Percentiles rank a stretch among this genome's conserved stretches.
Conservation (phyloP, 495 filamentous ascomycete genomes). For the Wilcoxina mikolae region DNA sequence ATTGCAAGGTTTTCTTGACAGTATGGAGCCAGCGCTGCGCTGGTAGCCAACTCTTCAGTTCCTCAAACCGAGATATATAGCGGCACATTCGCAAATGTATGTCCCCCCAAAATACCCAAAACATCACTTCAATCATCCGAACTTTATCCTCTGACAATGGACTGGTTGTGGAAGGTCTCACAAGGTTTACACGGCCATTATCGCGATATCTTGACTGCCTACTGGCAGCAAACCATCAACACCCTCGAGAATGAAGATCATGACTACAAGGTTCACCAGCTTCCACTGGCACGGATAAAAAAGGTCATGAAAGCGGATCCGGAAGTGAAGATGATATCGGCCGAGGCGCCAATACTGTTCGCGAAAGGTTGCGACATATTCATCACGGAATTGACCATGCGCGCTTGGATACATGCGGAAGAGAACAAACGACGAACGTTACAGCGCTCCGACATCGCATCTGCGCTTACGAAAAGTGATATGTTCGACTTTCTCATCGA, state of each 20-base stretch:
- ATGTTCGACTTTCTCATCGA: constrained; percentile 99
- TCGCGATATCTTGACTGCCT: constrained; percentile 91
- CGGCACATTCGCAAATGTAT: constrained; percentile 88
- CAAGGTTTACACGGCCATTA: constrained; percentile 88
- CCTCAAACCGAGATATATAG: constrained; percentile 61
- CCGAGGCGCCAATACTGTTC: constrained; percentile 93
- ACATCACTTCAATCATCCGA: constrained; percentile 7
- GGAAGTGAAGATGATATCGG: constrained; percentile 99
- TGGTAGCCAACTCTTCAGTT: constrained; percentile 36
- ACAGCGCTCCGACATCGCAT: constrained; percentile 91
- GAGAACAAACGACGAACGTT: constrained; percentile 95
- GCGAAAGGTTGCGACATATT: constrained; percentile 99
- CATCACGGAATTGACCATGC: constrained; percentile 97
- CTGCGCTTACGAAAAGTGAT: constrained; percentile 86
- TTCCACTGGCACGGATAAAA: constrained; percentile 92
- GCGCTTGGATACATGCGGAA: constrained; percentile 98
- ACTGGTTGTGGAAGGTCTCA: constrained; percentile 55
- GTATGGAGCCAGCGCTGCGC: constrained; percentile 34
- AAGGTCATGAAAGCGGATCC: constrained; percentile 99
- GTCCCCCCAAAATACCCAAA: constrained; percentile 15
- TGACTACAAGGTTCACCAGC: constrained; percentile 94
- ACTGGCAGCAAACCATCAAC: constrained; percentile 96
- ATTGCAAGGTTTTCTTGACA: constrained; percentile 11
- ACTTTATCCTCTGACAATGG: constrained; percentile 10
- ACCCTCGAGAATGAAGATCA: constrained; percentile 88